Conservation (phyloP, 768 basidiomycete species). For the Tulasnella sp. region DNA sequence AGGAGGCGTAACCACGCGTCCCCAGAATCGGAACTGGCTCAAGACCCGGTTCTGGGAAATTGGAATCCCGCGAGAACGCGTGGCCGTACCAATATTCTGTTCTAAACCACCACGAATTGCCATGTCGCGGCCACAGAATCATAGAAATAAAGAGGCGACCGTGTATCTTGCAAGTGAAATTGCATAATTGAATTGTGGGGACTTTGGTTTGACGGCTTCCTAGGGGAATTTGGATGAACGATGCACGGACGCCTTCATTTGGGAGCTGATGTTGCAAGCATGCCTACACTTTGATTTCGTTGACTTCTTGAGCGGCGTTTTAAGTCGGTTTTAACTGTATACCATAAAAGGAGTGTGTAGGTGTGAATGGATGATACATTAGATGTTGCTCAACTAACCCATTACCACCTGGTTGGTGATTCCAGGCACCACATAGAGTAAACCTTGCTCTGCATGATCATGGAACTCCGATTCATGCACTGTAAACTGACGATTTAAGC, state of each 20-base stretch:
- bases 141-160: conserved; percentile 87
- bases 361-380: conserved; percentile 34
- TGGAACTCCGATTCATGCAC: neutral
- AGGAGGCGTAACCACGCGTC: no score
- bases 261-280: conserved; percentile 99
- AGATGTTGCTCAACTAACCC: neutral
- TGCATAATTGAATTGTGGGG: conserved; percentile 22
- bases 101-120: neutral
- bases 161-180: conserved; percentile 62
- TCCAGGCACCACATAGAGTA: neutral
- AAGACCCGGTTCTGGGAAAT: no score
- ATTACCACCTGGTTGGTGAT: no score
- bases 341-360: no score
- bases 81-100: no score
- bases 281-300: conserved; percentile 51
- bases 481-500: neutral
- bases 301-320: no score
- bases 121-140: conserved; percentile 61
- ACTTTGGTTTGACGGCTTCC: neutral
- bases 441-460: neutral
- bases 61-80: no score
- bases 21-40: no score
- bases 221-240: conserved; percentile 97
- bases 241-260: conserved; percentile 87
- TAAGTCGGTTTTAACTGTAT: no score